These are phyloP conservation scores for Candida chauliodis DNA, from an alignment of 805 yeast genomes.

Conservation along the genomic window DNA sequence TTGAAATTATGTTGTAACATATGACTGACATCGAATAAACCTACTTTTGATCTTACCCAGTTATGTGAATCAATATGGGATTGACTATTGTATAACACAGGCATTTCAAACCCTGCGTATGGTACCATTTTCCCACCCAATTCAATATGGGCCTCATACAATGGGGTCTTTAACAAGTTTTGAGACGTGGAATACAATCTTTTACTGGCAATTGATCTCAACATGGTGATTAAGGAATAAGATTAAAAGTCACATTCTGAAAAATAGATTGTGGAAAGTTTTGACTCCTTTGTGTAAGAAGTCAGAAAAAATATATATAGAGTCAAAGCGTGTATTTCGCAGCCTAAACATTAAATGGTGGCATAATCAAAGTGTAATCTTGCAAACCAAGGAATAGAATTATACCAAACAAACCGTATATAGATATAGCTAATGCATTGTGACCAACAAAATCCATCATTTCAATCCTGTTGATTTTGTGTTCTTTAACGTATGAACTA, in stretches of 20 bases:
- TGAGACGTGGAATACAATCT: constrained; percentile 24
- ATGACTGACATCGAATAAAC: constrained; percentile 94
- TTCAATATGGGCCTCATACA: constrained; percentile 73
- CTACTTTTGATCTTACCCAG: constrained; percentile 88
- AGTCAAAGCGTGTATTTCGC: background rate
- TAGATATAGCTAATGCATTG: constrained; percentile 8
- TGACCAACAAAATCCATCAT: constrained; percentile 10
- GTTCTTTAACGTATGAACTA: constrained; percentile 6
- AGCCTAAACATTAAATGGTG: constrained; percentile 1
- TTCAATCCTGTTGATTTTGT: constrained; percentile 6
- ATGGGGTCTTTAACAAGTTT: constrained; percentile 63
- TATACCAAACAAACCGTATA: constrained; percentile 9
- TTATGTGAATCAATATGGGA: constrained; percentile 88
- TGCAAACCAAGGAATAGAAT: background rate
- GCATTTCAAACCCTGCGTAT: constrained; percentile 96
- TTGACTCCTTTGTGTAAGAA: background rate
- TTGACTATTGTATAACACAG: constrained; percentile 81
- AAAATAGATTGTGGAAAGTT: constrained; percentile 4
- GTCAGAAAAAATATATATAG: background rate
- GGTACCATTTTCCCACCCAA: constrained; percentile 90
- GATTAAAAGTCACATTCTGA: no score
- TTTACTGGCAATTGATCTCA: constrained; percentile 9
- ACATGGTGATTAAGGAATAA: constrained; percentile 11
- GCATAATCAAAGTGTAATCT: constrained; percentile 1
- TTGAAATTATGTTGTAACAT: constrained; percentile 86